Base-by-base conservation (phyloP, 2,329 filamentous ascomycete species). In the Lecanicillium sp. region DNA sequence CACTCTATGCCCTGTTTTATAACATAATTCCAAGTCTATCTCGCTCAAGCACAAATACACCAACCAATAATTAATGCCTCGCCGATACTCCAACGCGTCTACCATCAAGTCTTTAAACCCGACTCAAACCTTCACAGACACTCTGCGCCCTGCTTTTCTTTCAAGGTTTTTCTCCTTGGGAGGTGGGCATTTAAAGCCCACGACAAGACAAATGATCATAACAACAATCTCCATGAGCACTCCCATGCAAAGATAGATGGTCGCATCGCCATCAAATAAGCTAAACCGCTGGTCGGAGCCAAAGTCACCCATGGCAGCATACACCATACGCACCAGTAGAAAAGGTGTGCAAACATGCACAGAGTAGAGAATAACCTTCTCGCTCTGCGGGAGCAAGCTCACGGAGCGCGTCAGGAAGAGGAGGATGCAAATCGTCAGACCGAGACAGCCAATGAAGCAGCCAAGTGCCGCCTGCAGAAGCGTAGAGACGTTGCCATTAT, bases 161-260 rank as follows among this genome's bases (percentile, higher is more conserved):
- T n/a, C n/a, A n/a, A n/a, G 20, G 33, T 36, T 36, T 36, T 27
- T 11, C 22, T 36, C 33, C 33, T 25, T 20, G 18, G 15, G n/a
- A 12, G 40, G 40, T n/a, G 40, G 40, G 29, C 33, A 42, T 19
- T 25, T 39, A 32, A 38, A 39, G 33, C 40, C 40, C 15, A 42
- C 38, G 25, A 33, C 39, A 39, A 46, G 42, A 33, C 38, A 44
- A 18, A 46, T 39, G n/a, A 37, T 15, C 30, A 42, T 40, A 25
- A 41, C 27, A 15, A 46, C 15, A 33, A 46, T 46, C 32, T 46
- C 44, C 39, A 39, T 31, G 12, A 46, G 39, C 3, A 46, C 36
- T 8, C 35, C 41, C 44, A 46, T 46, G 39, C 42, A 42, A 9
- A 44, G 44, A 20, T 42, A 44, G 12, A 46, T 35, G n/a, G 44